Conservation (phyloP, 176 grass and related monocot species). For the Cymbopogon citratus region DNA sequence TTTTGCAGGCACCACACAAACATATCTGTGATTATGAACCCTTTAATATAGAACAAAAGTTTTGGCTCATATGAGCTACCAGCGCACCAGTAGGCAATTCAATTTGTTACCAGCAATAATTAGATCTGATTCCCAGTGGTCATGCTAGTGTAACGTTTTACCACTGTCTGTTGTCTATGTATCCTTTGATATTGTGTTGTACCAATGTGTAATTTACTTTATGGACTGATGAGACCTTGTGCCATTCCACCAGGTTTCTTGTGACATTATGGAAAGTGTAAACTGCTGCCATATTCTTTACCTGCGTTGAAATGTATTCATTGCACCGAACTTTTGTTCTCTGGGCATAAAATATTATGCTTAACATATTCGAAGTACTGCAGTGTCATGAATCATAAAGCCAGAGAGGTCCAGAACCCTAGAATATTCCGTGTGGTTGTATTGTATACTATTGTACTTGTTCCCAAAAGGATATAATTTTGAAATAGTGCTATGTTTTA, state of each 20-base stretch:
- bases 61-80: conserved; percentile 31
- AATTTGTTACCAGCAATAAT: conserved; percentile 45
- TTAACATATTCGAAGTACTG: not conserved
- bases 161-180: not conserved
- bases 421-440: not conserved
- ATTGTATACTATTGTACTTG: not conserved
- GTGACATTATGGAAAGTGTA: conserved; percentile 7
- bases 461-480: no score
- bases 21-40: conserved; percentile 40
- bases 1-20: conserved; percentile 33
- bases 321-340: not conserved
- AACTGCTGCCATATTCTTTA: conserved; percentile 31
- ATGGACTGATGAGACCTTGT: not conserved
- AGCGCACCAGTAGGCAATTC: conserved; percentile 34
- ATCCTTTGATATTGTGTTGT: not conserved
- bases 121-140: conserved; percentile 7
- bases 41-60: conserved; percentile 34
- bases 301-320: not conserved
- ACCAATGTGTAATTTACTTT: conserved; percentile 33
- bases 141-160: not conserved
- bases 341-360: no score
- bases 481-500: no score
- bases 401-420: not conserved
- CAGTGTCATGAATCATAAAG: not conserved
- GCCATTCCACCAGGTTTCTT: not conserved